phyloP scores from a whole-genome alignment of 345 rosid genomes.

The Erucastrum elatum region DNA sequence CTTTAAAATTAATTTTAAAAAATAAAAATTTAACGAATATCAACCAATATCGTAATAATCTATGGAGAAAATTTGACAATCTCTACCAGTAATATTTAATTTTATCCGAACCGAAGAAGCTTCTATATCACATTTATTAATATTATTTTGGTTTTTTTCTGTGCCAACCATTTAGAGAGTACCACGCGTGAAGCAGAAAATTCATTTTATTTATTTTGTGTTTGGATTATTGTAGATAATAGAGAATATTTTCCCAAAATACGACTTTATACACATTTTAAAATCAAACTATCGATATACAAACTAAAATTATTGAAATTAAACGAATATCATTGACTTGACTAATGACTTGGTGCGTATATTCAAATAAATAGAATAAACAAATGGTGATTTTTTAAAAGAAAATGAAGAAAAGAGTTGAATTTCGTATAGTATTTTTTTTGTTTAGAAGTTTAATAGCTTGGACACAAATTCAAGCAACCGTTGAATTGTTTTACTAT shows the following conservation, averaged over 20 bases:
- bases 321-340: slow-evolving; percentile 39
- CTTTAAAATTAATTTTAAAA: background rate
- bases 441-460: slow-evolving; percentile 26
- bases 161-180: slow-evolving; percentile 42
- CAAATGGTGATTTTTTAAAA: background rate
- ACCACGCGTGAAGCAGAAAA: slow-evolving; percentile 44
- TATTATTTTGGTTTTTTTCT: background rate
- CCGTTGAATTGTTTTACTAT: slow-evolving; percentile 34
- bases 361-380: background rate
- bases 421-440: slow-evolving; percentile 3
- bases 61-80: slow-evolving; percentile 38
- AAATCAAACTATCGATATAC: slow-evolving; percentile 15
- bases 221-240: slow-evolving; percentile 10
- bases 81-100: slow-evolving; percentile 37
- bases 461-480: slow-evolving; percentile 41
- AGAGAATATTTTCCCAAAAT: slow-evolving; percentile 23
- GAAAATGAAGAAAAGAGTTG: slow-evolving; percentile 28
- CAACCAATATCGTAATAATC: slow-evolving; percentile 26
- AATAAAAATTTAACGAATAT: slow-evolving; percentile 23
- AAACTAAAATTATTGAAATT: slow-evolving; percentile 2
- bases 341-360: slow-evolving; percentile 29
- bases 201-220: background rate
- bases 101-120: slow-evolving; percentile 26
- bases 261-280: slow-evolving; percentile 25
- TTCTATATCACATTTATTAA: slow-evolving; percentile 29